Evolutionary conservation across 345 rosid species (phyloP).

Genomic region (Corchorus olitorius): DNA sequence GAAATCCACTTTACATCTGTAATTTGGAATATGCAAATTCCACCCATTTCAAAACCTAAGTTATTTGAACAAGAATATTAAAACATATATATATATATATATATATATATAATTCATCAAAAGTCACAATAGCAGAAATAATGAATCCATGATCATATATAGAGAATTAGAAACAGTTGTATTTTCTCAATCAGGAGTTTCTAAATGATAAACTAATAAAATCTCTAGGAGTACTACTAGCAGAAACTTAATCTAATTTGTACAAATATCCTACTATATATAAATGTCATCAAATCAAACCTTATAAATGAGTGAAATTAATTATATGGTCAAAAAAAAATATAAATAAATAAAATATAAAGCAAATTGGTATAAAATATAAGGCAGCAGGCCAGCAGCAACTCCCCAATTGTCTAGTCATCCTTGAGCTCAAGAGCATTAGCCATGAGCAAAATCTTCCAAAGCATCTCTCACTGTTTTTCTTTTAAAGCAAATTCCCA

Average conservation of each 20-base stretch:
- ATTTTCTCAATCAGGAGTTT: background rate
- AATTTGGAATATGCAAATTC: no score
- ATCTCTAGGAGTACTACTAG: background rate
- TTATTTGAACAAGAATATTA: no score
- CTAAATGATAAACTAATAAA: background rate
- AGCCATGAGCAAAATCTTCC: slow-evolving; percentile 15
- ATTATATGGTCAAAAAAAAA: background rate
- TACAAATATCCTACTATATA: background rate
- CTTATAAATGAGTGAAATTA: background rate
- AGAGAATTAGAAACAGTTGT: no score
- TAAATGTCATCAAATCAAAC: background rate
- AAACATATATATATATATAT: no score
- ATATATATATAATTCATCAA: no score
- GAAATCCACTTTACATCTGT: no score
- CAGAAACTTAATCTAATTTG: background rate
- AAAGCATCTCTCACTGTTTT: slow-evolving; percentile 9
- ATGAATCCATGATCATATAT: no score
- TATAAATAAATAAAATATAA: background rate
- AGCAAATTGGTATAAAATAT: slow-evolving; percentile 1
- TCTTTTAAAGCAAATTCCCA: background rate
- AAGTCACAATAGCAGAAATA: no score
- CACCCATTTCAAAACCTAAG: no score
- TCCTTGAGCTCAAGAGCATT: background rate
- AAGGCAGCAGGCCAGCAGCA: background rate
- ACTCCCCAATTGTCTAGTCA: background rate